phyloP scores from a whole-genome alignment of 129 eudicot species.

The Scalesia atractyloides region DNA sequence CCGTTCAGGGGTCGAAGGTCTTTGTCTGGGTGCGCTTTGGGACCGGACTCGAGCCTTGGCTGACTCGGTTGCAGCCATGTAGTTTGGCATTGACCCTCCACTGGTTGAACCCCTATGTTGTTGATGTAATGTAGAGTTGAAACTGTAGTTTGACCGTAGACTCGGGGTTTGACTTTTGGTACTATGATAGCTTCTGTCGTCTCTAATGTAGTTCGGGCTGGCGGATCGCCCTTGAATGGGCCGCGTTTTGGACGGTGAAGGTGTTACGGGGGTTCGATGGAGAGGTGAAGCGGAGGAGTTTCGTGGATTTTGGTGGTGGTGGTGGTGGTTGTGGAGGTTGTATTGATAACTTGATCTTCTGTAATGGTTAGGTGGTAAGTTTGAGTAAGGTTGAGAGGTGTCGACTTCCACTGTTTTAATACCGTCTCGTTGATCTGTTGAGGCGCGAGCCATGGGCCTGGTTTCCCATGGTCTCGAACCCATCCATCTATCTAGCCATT shows the following conservation, averaged over 20 bases:
- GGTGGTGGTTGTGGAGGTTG: slow-evolving; percentile 39
- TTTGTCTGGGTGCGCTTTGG: slow-evolving; percentile 82
- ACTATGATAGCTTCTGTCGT: slow-evolving; percentile 60
- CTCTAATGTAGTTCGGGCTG: slow-evolving; percentile 68
- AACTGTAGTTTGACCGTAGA: slow-evolving; percentile 63
- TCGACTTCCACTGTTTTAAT: slow-evolving; percentile 80
- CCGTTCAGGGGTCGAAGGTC: slow-evolving; percentile 70
- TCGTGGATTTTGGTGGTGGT: slow-evolving; percentile 45
- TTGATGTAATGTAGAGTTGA: slow-evolving; percentile 38
- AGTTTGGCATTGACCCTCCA: slow-evolving; percentile 54
- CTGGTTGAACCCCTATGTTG: slow-evolving; percentile 40
- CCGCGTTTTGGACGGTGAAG: slow-evolving; percentile 72
- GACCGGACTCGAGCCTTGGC: slow-evolving; percentile 78
- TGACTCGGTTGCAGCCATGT: slow-evolving; percentile 93
- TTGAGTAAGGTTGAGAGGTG: slow-evolving; percentile 70
- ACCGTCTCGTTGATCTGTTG: slow-evolving; percentile 63
- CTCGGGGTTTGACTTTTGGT: slow-evolving; percentile 70
- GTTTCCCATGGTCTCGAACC: slow-evolving; percentile 70
- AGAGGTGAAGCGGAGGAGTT: slow-evolving; percentile 55
- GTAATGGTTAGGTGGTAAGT: slow-evolving; percentile 54
- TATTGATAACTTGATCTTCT: slow-evolving; percentile 49
- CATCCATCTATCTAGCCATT: slow-evolving; percentile 64
- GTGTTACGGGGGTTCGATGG: slow-evolving; percentile 59
- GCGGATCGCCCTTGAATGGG: slow-evolving; percentile 80
- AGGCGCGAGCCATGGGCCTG: slow-evolving; percentile 62